A percentile compares a stretch with the other conserved stretches of the same genome.
Conservation (phyloP, 129 eudicot genomes). For the sunflower (Helianthus annuus) region HanXRQr2.0-SUNRISE NC_035447.2:10002349-10002848, state of each 20-base stretch:
- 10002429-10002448: too few relatives aligned
- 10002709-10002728: conserved; percentile 99
- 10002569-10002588: background rate
- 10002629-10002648: conserved; percentile 94
- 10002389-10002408: too few relatives aligned
- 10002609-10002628: conserved; percentile 39
- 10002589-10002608: conserved; percentile 1
- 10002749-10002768: conserved; percentile 91
- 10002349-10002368: too few relatives aligned
- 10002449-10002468: too few relatives aligned
- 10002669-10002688: conserved; percentile 85
- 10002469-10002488: too few relatives aligned
- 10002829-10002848: too few relatives aligned
- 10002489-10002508: conserved; percentile 1
- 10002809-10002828: too few relatives aligned
- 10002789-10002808: background rate
- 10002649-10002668: conserved; percentile 98
- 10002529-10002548: conserved; percentile 2
- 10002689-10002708: conserved; percentile 93
- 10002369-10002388: too few relatives aligned
- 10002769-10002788: conserved; percentile 32
- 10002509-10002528: background rate
- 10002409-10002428: too few relatives aligned
- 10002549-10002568: background rate
- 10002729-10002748: conserved; percentile 84